Conservation (phyloP, 2,329 filamentous ascomycete species). For the Alternaria sp. region DNA sequence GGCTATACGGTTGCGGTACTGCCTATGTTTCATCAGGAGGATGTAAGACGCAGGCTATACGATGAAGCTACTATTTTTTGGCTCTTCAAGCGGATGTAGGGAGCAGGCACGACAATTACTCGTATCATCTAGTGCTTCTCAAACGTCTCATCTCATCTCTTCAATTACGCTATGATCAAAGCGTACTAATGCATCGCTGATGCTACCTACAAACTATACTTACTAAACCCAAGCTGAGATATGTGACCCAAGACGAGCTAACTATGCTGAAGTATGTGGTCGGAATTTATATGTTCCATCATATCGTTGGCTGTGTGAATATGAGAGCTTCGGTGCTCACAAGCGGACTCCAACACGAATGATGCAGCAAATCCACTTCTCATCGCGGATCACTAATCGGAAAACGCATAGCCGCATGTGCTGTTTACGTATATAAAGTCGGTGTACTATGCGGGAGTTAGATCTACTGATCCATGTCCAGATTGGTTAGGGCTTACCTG, state of each 20-base stretch:
- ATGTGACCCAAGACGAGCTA: slow-evolving; percentile 81
- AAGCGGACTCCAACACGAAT: slow-evolving; percentile 76
- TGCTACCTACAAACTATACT: slow-evolving; percentile 33
- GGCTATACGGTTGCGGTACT: neutral
- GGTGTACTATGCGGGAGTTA: slow-evolving; percentile 70
- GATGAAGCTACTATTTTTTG: neutral
- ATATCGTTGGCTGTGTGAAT: slow-evolving; percentile 74
- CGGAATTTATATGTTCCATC: slow-evolving; percentile 75
- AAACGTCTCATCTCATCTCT: neutral
- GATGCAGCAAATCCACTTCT: slow-evolving; percentile 76
- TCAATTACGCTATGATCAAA: neutral
- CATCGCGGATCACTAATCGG: slow-evolving; percentile 74
- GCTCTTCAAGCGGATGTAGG: neutral
- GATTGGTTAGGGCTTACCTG: neutral
- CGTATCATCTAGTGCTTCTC: neutral
- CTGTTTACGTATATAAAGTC: slow-evolving; percentile 84
- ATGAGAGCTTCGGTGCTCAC: slow-evolving; percentile 66
- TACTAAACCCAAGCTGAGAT: slow-evolving; percentile 76
- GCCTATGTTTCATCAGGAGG: neutral
- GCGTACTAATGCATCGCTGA: neutral
- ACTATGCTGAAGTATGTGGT: slow-evolving; percentile 89
- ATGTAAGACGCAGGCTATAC: neutral
- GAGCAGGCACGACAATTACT: neutral
- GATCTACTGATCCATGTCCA: neutral
- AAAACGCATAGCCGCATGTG: slow-evolving; percentile 85